Base-by-base conservation (phyloP, 306 rosid genomes). In the Rosa rugosa region DNA sequence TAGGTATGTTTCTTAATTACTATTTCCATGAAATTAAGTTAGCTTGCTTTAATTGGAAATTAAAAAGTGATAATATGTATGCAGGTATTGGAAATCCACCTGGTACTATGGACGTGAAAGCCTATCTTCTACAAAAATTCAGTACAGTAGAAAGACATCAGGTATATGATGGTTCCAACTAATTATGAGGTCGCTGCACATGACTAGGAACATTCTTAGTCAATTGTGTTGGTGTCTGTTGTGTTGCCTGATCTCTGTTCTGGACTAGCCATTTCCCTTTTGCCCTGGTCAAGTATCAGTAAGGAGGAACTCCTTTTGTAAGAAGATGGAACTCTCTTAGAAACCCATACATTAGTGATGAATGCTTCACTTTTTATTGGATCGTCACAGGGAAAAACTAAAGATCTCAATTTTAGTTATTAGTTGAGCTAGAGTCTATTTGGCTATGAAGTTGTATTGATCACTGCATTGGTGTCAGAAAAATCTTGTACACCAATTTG, bases 51-150 rank as follows among this genome's bases (percentile, higher is more conserved):
- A 5, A 38, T 4, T 34, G n/a, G 45, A 31, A 57, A 59, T 13
- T 69, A 80, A 75, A 81, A 64, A 18, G 16, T 23, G 47, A 47
- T 34, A 57, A 36, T 16, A 49, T 12, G 20, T 60, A 25, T 77
- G 69, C 87, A 94, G 99, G 99, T 78, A 91, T 95, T 56, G 94
- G 98, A 80, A 95, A 91, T 75, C 93, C 97, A 72, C 98, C 91
- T 64, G 98, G 96, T 42, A 77, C 86, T 53, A 92, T 92, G 99
- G 99, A 95, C 83, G 68, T 86, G 85, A 86, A 86, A 89, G 98
- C 98, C 42, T 92, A 23, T 86, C 93, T 95, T 81, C 90, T 92
- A 49, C 97, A 91, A 75, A 90, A 87, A 80, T 95, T 92, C 75
- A 91, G 97, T 82, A 72, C 89, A 1, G 85, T 68, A 60, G 98